phyloP scores from a whole-genome alignment of 2,329 filamentous ascomycete genomes.

The Ophiostoma ulmi region DNA sequence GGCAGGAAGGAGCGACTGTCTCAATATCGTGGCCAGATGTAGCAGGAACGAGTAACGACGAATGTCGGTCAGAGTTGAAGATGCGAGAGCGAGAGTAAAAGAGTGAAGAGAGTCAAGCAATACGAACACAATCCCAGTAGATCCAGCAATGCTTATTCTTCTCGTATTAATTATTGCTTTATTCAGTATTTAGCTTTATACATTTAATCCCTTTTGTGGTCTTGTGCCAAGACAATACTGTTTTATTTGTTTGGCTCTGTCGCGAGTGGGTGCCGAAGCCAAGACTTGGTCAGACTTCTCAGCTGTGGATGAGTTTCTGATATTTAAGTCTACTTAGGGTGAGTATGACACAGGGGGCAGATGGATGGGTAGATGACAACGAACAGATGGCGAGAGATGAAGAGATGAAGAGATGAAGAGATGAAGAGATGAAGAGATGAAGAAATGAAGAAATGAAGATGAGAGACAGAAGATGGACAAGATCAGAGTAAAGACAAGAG shows the following conservation, averaged over 20 bases:
- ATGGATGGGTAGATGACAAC: too few species aligned
- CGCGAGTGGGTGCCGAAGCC: neutral
- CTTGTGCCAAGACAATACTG: slow-evolving; percentile 12
- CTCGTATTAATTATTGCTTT: neutral
- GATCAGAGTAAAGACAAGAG: neutral
- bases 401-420: neutral
- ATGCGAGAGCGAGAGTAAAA: neutral
- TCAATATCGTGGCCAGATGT: neutral
- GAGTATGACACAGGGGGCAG: too few species aligned
- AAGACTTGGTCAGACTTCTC: slow-evolving; percentile 6
- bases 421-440: neutral
- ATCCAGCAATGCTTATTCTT: neutral
- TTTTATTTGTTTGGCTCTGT: slow-evolving; percentile 7
- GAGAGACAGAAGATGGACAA: neutral
- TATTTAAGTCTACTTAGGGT: too few species aligned
- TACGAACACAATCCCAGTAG: too few species aligned
- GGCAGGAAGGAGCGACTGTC: neutral
- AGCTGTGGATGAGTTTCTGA: neutral
- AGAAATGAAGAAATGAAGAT: neutral
- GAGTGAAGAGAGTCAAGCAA: neutral
- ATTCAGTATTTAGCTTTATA: neutral
- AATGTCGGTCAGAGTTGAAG: slow-evolving; percentile 4
- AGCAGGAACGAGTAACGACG: neutral
- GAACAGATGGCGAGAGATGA: too few species aligned
- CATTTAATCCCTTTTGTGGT: neutral